Percentiles rank a stretch among this genome's conserved stretches.
These are phyloP conservation scores for Hypoxylon perforatum DNA, from an alignment of 495 filamentous ascomycete species.

Conservation along the genomic window DNA sequence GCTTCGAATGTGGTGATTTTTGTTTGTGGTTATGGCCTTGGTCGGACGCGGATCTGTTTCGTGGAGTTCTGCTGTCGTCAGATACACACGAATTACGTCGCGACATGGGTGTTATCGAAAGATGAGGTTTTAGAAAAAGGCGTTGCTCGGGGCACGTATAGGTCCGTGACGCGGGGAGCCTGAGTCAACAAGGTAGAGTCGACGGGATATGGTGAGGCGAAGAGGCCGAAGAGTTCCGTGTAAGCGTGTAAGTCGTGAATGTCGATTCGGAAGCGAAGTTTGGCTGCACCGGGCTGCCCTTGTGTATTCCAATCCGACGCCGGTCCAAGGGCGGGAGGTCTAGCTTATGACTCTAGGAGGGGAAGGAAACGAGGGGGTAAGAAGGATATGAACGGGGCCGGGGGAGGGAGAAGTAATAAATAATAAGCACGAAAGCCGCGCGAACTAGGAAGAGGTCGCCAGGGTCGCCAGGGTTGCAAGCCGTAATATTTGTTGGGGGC, in stretches of 20 bases:
- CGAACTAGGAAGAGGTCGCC: slow-evolving; percentile 10
- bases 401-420: slow-evolving; percentile 9
- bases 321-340: slow-evolving; percentile 27
- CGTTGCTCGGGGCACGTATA: slow-evolving; percentile 11
- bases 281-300: slow-evolving; percentile 37
- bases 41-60: slow-evolving; percentile 38
- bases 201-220: neutral
- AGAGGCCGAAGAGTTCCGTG: neutral
- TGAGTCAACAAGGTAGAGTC: neutral
- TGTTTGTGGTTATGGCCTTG: slow-evolving; percentile 7
- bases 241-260: slow-evolving; percentile 10
- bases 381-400: slow-evolving; percentile 23
- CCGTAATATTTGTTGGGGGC: slow-evolving; percentile 38
- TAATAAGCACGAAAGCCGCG: slow-evolving; percentile 27
- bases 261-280: slow-evolving; percentile 9
- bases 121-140: neutral
- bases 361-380: slow-evolving; percentile 16
- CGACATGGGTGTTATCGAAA: slow-evolving; percentile 35
- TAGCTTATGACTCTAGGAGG: slow-evolving; percentile 24
- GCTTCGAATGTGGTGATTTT: slow-evolving; percentile 33
- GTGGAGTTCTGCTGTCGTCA: slow-evolving; percentile 42
- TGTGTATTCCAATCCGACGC: slow-evolving; percentile 25
- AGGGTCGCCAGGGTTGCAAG: slow-evolving; percentile 1
- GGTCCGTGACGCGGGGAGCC: neutral
- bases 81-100: slow-evolving; percentile 44